These are phyloP conservation scores for Dissophora globulifera DNA, from an alignment of 192 early-diverging fungal species.

Conservation along the genomic window DNA sequence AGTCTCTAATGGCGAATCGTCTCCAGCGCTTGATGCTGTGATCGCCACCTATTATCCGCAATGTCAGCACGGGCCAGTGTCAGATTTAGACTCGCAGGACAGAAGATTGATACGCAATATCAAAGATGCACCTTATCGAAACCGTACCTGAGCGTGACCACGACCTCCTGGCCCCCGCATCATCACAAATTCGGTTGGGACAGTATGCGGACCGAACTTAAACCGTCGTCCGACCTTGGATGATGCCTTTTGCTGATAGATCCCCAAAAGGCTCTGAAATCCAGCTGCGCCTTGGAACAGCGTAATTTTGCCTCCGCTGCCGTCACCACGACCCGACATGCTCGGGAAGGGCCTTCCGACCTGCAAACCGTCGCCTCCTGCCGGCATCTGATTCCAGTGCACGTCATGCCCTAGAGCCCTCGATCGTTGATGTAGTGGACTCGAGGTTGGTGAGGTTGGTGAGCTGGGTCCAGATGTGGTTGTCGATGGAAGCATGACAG, in stretches of 20 bases:
- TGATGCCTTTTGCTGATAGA: constrained; percentile 82
- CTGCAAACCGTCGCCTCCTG: constrained; percentile 18
- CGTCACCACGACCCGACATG: constrained; percentile 54
- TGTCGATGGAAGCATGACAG: constrained; percentile 74
- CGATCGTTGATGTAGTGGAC: constrained; percentile 18
- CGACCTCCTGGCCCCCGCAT: constrained; percentile 93
- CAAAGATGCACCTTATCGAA: not conserved
- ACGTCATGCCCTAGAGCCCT: constrained; percentile 3
- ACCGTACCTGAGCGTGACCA: constrained; percentile 86
- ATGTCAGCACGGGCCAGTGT: constrained; percentile 1
- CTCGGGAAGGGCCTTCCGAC: constrained; percentile 46
- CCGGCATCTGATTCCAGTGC: constrained; percentile 17
- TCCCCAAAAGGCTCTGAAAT: constrained; percentile 82
- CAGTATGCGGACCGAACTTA: constrained; percentile 69
- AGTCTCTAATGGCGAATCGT: constrained; percentile 30
- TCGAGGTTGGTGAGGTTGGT: constrained; percentile 31
- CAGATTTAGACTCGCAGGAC: constrained; percentile 32
- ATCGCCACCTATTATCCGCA: constrained; percentile 62
- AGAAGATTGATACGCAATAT: not conserved
- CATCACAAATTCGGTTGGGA: constrained; percentile 92
- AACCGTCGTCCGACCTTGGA: constrained; percentile 71
- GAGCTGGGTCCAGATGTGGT: constrained; percentile 53
- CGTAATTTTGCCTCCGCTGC: constrained; percentile 68
- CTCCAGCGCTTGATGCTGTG: constrained; percentile 55
- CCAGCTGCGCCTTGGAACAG: constrained; percentile 95